Percentiles rank a stretch among this genome's conserved stretches.
phyloP scores from a whole-genome alignment of 257 asterid genomes.

The Przewalskia tangutica region DNA sequence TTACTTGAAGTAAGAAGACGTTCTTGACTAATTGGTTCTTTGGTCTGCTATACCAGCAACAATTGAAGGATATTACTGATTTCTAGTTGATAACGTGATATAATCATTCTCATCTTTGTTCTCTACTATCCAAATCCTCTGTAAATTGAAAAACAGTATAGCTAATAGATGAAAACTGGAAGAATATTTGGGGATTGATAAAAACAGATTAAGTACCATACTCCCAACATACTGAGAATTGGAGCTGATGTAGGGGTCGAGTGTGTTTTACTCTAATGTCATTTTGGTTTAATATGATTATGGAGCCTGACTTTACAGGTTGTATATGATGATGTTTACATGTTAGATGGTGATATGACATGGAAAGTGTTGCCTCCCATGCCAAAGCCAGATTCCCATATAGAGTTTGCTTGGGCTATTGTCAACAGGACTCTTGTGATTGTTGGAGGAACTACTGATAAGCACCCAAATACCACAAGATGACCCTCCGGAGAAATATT shows the following conservation, averaged over 20 bases:
- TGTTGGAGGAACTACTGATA: constrained; percentile 94
- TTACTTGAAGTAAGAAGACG: not conserved
- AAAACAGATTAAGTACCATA: not conserved
- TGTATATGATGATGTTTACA: constrained; percentile 76
- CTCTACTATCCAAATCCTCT: not conserved
- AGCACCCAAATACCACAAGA: constrained; percentile 81
- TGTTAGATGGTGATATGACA: constrained; percentile 76
- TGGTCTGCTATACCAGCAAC: not conserved
- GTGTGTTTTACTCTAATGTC: not conserved
- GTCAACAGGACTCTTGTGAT: constrained; percentile 59
- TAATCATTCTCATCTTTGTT: not conserved
- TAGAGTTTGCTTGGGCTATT: constrained; percentile 85
- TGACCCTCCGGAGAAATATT: constrained; percentile 79
- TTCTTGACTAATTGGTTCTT: not conserved
- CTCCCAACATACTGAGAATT: not conserved
- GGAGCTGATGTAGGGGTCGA: not conserved
- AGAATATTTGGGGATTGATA: not conserved
- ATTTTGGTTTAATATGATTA: constrained; percentile 9
- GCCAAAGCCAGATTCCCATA: constrained; percentile 96
- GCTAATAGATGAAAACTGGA: not conserved
- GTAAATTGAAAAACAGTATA: not conserved
- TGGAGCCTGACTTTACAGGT: constrained; percentile 37
- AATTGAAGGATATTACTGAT: not conserved
- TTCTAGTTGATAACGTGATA: not conserved
- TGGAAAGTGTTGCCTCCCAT: constrained; percentile 83